Base-by-base conservation (phyloP, 495 filamentous ascomycete genomes). In the Aspergillus nidulans region DNA sequence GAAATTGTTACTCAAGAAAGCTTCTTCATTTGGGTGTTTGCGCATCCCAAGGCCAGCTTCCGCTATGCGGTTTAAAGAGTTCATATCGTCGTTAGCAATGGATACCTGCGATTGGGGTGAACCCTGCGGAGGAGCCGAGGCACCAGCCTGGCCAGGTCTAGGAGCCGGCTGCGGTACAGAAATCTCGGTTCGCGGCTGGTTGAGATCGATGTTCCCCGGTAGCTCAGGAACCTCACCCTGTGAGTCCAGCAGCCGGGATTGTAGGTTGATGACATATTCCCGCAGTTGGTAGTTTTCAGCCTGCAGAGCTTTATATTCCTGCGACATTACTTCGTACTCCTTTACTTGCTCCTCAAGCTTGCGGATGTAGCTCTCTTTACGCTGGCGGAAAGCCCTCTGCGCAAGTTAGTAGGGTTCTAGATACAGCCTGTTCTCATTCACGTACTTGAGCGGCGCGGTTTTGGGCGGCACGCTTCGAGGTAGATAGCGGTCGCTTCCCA, bases 331-430 rank as follows among this genome's bases (percentile, higher is more conserved):
- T 39, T 82, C 80, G 62, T 81, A 85, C 18, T 90, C 88, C 57
- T 87, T 81, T 40, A 95, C 89, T 68, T 96, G 88, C 60, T 92
- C 88, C 68, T 97, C 94, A 15, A 98, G 79, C 66, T 92, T 91
- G 76, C 96, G 95, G 69, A 98, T 98, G 68, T 97, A 96, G 28
- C 85, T 88, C 73, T 98, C 94, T 71, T 98, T 98, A 49, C 94
- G 88, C 77, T 97, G 92, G 21, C 94, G 89, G 72, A 98, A 98
- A 19, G 94, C 94, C 60, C 94, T 85, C 94, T 97, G 64, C 57
- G 48, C 26, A 30, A 61, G 55, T 60, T 40, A 64, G 53, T 40
- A n/a, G 16, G 34, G 23, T 24, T 2, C 19, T 21, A n/a, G n/a
- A 10, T 44, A 24, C 24, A 25, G 10, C 26, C 16, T 13, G 6